Evolutionary conservation across 257 asterid genomes (phyloP).

Genomic region (Solanum ossicruentum): DNA sequence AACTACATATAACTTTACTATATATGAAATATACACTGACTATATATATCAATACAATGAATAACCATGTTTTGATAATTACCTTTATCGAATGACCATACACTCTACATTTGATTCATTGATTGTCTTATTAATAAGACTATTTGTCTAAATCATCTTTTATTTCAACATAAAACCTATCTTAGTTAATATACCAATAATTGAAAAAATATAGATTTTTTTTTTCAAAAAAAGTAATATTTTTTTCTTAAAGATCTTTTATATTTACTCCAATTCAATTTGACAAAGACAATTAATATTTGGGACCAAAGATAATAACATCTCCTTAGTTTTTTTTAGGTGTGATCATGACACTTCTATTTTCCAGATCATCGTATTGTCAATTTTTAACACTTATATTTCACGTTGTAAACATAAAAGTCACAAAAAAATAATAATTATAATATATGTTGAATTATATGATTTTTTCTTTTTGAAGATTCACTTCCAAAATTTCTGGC

Average conservation of each 20-base stretch:
- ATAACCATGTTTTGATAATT: no score
- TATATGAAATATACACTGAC: no score
- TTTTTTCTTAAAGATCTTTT: not conserved
- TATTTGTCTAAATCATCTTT: not conserved
- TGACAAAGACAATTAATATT: not conserved
- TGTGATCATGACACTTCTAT: conserved; percentile 3
- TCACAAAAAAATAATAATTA: not conserved
- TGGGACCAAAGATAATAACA: not conserved
- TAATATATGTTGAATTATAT: not conserved
- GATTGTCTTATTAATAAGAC: not conserved
- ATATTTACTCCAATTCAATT: not conserved
- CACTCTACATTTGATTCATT: not conserved
- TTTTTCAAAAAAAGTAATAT: not conserved
- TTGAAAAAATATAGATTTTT: not conserved
- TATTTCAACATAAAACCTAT: not conserved
- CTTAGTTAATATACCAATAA: not conserved
- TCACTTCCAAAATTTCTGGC: not conserved
- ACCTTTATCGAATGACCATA: not conserved
- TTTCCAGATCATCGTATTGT: not conserved
- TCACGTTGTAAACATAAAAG: not conserved
- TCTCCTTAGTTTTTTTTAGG: not conserved
- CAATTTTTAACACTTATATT: not conserved
- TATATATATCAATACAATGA: no score
- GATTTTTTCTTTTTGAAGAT: not conserved
- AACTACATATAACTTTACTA: no score